phyloP scores from a whole-genome alignment of 345 rosid species.

The Populus tremula region DNA sequence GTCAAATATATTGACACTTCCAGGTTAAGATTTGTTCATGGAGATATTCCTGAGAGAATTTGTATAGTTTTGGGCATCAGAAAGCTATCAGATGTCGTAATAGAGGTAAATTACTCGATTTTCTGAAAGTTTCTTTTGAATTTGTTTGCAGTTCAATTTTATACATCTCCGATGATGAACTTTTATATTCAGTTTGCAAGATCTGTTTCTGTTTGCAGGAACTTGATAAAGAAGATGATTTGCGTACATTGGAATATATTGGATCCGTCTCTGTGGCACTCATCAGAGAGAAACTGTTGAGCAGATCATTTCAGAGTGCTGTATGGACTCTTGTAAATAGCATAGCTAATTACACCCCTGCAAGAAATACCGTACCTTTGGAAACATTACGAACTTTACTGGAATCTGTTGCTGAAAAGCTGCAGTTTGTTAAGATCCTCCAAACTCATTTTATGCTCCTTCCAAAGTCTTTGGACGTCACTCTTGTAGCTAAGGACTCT shows the following conservation, averaged over 20 bases:
- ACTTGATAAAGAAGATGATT: conserved; percentile 49
- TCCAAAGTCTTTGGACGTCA: conserved; percentile 61
- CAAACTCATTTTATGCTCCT: conserved; percentile 70
- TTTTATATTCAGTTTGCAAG: conserved; percentile 9
- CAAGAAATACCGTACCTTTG: conserved; percentile 33
- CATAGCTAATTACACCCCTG: conserved; percentile 31
- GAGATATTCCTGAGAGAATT: conserved; percentile 68
- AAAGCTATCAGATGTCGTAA: conserved; percentile 82
- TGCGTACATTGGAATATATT: conserved; percentile 53
- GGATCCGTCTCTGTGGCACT: conserved; percentile 53
- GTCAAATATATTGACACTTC: conserved; percentile 66
- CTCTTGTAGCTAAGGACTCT: conserved; percentile 52
- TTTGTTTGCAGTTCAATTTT: conserved; percentile 5
- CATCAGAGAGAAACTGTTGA: conserved; percentile 54
- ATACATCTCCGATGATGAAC: neutral
- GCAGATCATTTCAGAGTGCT: conserved; percentile 67
- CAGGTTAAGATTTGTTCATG: conserved; percentile 81
- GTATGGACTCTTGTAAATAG: conserved; percentile 54
- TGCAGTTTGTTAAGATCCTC: conserved; percentile 70
- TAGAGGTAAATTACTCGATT: conserved; percentile 52
- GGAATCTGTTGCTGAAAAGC: conserved; percentile 51
- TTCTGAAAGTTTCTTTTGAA: neutral
- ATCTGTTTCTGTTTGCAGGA: conserved; percentile 45
- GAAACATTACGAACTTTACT: conserved; percentile 50
- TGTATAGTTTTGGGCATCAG: conserved; percentile 63